These are phyloP conservation scores for Diaporthe batatas DNA, from an alignment of 2,329 filamentous ascomycete genomes.

Conservation along the genomic window DNA sequence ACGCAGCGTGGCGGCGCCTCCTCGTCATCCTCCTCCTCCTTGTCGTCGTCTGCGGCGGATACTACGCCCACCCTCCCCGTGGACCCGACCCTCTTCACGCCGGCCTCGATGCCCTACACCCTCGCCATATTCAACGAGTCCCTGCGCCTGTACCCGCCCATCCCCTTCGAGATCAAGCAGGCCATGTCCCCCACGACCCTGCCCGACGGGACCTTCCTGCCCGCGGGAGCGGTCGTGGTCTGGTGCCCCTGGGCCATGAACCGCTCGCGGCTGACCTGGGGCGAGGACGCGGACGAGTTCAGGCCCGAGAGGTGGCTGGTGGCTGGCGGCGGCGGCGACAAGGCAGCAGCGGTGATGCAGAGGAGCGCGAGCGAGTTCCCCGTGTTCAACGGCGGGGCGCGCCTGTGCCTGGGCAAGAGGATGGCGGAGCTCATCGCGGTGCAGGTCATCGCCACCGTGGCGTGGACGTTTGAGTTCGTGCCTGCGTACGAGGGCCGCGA, in stretches of 20 bases:
- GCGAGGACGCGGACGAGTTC: slow-evolving; percentile 67
- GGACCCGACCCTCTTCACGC: slow-evolving; percentile 55
- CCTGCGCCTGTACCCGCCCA: slow-evolving; percentile 72
- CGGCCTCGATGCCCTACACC: slow-evolving; percentile 65
- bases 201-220: slow-evolving; percentile 72
- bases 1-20: slow-evolving; percentile 38
- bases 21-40: slow-evolving; percentile 34
- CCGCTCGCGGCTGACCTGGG: slow-evolving; percentile 68
- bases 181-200: slow-evolving; percentile 64
- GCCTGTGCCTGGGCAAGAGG: slow-evolving; percentile 72
- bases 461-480: slow-evolving; percentile 64
- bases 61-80: slow-evolving; percentile 40
- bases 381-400: slow-evolving; percentile 75
- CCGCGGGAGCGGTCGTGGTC: slow-evolving; percentile 65
- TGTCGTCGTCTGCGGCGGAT: slow-evolving; percentile 29
- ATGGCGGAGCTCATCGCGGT: slow-evolving; percentile 74
- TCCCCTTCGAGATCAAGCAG: slow-evolving; percentile 77
- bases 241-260: slow-evolving; percentile 77
- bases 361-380: slow-evolving; percentile 69
- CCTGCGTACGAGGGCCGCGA: slow-evolving; percentile 57
- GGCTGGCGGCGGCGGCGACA: not conserved
- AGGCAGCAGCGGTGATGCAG: slow-evolving; percentile 49
- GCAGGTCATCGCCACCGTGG: slow-evolving; percentile 66
- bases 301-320: slow-evolving; percentile 69
- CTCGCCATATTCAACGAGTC: slow-evolving; percentile 73